Conservation (phyloP, 169 alveolate genomes). For the Eimeria necatrix region DNA sequence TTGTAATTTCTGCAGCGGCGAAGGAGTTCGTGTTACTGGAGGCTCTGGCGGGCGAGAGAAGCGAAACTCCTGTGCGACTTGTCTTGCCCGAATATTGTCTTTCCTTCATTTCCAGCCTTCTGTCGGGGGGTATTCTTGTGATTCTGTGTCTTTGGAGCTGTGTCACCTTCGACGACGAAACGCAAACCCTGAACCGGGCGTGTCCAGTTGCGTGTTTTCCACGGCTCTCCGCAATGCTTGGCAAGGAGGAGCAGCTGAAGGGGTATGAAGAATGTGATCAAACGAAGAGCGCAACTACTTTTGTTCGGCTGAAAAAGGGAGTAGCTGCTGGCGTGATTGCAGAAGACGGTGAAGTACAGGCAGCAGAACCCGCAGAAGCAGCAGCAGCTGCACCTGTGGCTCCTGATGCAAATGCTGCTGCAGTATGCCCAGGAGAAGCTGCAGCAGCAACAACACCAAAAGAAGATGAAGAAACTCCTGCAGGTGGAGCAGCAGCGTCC, state of each 20-base stretch:
- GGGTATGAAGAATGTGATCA: background rate
- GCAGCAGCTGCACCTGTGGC: background rate
- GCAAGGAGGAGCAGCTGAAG: background rate
- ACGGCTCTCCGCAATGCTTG: constrained; percentile 15
- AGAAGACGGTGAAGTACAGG: background rate
- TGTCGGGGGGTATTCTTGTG: too few species aligned
- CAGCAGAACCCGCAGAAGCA: constrained; percentile 1
- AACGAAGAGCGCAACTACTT: too few species aligned
- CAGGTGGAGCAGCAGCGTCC: too few species aligned
- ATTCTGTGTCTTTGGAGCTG: too few species aligned
- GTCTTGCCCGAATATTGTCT: too few species aligned
- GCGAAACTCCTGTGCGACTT: too few species aligned
- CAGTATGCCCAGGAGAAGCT: background rate
- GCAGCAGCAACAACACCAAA: background rate
- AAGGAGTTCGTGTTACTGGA: too few species aligned
- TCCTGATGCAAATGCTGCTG: background rate
- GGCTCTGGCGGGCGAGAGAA: too few species aligned
- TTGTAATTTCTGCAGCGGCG: too few species aligned
- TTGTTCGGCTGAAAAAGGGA: too few species aligned
- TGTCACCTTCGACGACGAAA: background rate
- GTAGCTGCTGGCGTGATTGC: background rate
- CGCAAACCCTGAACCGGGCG: background rate
- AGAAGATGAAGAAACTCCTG: too few species aligned
- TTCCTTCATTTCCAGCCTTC: too few species aligned
- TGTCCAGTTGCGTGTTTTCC: background rate